Evolutionary conservation across 768 basidiomycete species (phyloP).

Genomic region (Dacryopinax primogenitus): DNA sequence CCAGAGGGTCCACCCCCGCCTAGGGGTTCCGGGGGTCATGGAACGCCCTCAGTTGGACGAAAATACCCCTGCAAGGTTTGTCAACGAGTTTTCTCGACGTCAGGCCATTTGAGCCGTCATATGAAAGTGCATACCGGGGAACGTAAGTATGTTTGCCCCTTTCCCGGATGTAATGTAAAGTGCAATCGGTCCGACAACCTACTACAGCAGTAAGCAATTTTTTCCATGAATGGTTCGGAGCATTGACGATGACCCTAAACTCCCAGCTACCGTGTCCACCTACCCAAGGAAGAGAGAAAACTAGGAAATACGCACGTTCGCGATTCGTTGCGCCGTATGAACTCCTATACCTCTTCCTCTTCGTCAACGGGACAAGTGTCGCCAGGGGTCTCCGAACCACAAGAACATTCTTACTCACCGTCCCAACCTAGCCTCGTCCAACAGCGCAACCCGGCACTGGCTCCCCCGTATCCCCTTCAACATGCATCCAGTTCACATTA

Average conservation of each 20-base stretch:
- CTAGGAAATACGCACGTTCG: conserved; percentile 2
- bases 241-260: neutral
- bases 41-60: conserved; percentile 11
- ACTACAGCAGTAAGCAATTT: conserved; percentile 41
- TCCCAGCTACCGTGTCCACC: conserved; percentile 1
- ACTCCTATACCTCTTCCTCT: neutral
- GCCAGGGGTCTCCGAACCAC: neutral
- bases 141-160: conserved; percentile 83
- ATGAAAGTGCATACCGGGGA: conserved; percentile 86
- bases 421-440: neutral
- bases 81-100: conserved; percentile 70
- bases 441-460: no score
- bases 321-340: neutral
- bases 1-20: neutral
- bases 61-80: conserved; percentile 58
- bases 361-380: neutral
- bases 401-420: neutral
- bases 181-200: conserved; percentile 87
- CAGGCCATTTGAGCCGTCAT: conserved; percentile 82
- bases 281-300: conserved; percentile 2
- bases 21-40: neutral
- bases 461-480: neutral
- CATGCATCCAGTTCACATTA: neutral
- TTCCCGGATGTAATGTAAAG: conserved; percentile 86
- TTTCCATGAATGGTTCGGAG: neutral